Conservation (phyloP, 2,329 filamentous ascomycete genomes). For the Trichoderma koningiopsis region DNA sequence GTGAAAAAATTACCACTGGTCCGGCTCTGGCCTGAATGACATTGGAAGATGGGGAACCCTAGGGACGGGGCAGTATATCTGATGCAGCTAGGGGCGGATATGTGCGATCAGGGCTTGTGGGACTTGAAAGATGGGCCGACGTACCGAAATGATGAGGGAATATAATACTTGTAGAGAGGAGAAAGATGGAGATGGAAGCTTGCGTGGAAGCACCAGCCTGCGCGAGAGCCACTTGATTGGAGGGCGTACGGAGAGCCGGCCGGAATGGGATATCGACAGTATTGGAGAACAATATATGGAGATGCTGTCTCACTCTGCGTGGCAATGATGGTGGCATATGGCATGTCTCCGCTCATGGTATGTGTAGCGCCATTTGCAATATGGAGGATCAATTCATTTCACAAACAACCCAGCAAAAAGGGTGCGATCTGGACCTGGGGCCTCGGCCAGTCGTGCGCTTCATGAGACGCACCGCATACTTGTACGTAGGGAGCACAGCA, state of each 20-base stretch:
- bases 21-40: not conserved
- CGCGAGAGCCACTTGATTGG: not conserved
- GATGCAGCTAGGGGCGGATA: conserved; percentile 18
- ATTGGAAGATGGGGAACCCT: not conserved
- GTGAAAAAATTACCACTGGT: not conserved
- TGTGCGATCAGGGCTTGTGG: conserved; percentile 15
- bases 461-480: conserved; percentile 11
- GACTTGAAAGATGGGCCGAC: conserved; percentile 7
- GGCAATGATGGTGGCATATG: not conserved
- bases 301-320: not conserved
- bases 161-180: not conserved
- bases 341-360: not conserved
- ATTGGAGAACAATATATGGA: not conserved
- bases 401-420: not conserved
- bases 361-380: not conserved
- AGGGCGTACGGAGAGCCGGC: not conserved
- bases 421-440: conserved; percentile 3
- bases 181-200: not conserved
- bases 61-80: conserved; percentile 1
- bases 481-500: not conserved
- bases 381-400: not conserved
- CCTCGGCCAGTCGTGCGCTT: conserved; percentile 11
- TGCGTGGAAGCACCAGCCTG: not conserved
- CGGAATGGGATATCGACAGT: not conserved
- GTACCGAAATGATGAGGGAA: conserved; percentile 16